phyloP scores from a whole-genome alignment of 2,329 filamentous ascomycete genomes.

The Monosporascus sp. region DNA sequence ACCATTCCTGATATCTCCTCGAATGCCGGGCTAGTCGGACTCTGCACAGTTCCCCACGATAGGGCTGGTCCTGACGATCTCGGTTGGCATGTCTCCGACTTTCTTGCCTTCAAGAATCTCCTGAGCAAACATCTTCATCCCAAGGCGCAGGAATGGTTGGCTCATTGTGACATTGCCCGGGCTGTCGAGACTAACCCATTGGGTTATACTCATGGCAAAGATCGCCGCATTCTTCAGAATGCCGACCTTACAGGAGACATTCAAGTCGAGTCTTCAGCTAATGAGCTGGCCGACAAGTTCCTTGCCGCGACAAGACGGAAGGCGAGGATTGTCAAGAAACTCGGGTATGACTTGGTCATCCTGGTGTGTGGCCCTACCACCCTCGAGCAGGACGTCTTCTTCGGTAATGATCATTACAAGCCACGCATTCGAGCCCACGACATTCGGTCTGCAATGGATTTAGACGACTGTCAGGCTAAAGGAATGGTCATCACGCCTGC shows the following conservation, averaged over 20 bases:
- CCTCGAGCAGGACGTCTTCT: slow-evolving; percentile 23
- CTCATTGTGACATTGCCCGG: slow-evolving; percentile 16
- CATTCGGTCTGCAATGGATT: slow-evolving; percentile 11
- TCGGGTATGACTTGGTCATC: slow-evolving; percentile 14
- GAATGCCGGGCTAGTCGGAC: slow-evolving; percentile 13
- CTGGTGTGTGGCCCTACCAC: slow-evolving; percentile 23
- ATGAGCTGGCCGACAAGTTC: slow-evolving; percentile 15
- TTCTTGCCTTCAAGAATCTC: slow-evolving; percentile 23
- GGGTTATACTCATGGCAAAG: slow-evolving; percentile 18
- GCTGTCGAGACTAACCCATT: slow-evolving; percentile 12
- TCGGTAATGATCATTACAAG: slow-evolving; percentile 9
- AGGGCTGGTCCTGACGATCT: slow-evolving; percentile 17
- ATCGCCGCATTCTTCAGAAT: slow-evolving; percentile 14
- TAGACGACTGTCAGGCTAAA: slow-evolving; percentile 7
- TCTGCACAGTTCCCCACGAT: slow-evolving; percentile 21
- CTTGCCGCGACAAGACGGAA: slow-evolving; percentile 10
- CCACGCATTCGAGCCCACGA: slow-evolving; percentile 9
- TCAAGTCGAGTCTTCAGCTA: slow-evolving; percentile 12
- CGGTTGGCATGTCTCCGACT: slow-evolving; percentile 24
- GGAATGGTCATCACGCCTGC: slow-evolving; percentile 20
- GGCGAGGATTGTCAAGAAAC: slow-evolving; percentile 4
- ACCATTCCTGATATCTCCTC: slow-evolving; percentile 14
- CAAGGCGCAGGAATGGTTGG: slow-evolving; percentile 20
- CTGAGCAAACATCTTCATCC: slow-evolving; percentile 12
- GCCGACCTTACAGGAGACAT: slow-evolving; percentile 11